Evolutionary conservation across 2,329 filamentous ascomycete genomes (phyloP), one percentile per base, ranked within the genome.

Genomic region (Leptographium flavum): DNA sequence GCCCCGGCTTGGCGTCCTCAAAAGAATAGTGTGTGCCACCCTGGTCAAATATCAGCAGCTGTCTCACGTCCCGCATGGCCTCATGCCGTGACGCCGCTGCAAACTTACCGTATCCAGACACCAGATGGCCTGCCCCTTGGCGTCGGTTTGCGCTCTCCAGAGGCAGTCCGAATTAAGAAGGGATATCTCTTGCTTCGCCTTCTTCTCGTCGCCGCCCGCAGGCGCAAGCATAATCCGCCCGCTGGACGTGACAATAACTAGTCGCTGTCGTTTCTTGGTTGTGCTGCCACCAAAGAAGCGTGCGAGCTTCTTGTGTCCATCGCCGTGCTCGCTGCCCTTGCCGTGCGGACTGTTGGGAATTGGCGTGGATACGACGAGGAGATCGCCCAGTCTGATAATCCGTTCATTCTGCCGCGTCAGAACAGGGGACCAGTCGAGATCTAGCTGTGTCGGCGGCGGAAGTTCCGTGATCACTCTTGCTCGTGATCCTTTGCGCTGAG

Each of bases 371-470:
- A 85, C 71, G 8, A 98, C 88, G 61, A 87, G 76, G 51, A 95
- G 67, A 56, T 98, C 94, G 2, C 92, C 92, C 21, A 98, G 70
- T 61, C 94, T 95, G 50, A 98, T 63, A 53, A 98, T 98, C 31
- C 92, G 78, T 63, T 98, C 92, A 57, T 96, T 95, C 48, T 79
- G 81, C 56, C 81, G 80, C 10, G 85, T 95, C 45, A 98, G 68
- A 5, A 98, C 88, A 1, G 92, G 92, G 1, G 90, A 95, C 92
- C 92, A 98, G 63, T 98, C 92, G 47, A 98, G 94, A 58, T 98
- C 92, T 23, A 98, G 69, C 60, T 96, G 92, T 42, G 85, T 94
- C 1, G 92, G 92, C n/a, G 92, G 90, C 15, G 92, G 87, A 10
- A 98, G 71, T 61, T 98, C 92, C 1, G 92, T 96, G 49, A 98